These are phyloP conservation scores for Catunica adiposa DNA, from an alignment of 2,329 filamentous ascomycete genomes.

Conservation along the genomic window DNA sequence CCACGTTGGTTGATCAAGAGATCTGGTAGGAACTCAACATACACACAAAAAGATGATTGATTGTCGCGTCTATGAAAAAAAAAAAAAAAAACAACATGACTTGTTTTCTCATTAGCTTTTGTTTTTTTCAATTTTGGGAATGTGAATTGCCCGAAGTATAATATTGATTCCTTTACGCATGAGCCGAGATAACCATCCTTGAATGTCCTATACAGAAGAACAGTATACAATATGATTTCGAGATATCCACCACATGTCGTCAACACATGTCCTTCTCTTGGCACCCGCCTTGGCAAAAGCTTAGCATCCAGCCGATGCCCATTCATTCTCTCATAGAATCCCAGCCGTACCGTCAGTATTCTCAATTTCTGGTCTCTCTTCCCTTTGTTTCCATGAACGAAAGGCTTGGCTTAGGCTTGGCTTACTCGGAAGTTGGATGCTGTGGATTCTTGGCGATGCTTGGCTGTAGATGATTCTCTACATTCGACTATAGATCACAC, in stretches of 20 bases:
- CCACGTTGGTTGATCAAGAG: slow-evolving; percentile 1
- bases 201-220: no score
- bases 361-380: no score
- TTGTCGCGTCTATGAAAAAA: not conserved
- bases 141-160: not conserved
- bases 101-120: not conserved
- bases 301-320: not conserved
- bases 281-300: not conserved
- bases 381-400: no score
- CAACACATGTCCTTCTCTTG: not conserved
- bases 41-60: no score
- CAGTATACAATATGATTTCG: no score
- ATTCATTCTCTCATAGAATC: no score
- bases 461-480: no score
- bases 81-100: not conserved
- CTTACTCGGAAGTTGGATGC: no score
- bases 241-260: not conserved
- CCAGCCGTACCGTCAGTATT: no score
- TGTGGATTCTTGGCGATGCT: no score
- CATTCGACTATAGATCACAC: no score
- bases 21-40: not conserved
- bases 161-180: not conserved
- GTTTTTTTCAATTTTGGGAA: not conserved
- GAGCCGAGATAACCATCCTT: not conserved
- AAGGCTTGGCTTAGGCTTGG: no score